phyloP scores from a whole-genome alignment of 2,329 filamentous ascomycete species.

The Arthrobotrys sphaeroides region DNA sequence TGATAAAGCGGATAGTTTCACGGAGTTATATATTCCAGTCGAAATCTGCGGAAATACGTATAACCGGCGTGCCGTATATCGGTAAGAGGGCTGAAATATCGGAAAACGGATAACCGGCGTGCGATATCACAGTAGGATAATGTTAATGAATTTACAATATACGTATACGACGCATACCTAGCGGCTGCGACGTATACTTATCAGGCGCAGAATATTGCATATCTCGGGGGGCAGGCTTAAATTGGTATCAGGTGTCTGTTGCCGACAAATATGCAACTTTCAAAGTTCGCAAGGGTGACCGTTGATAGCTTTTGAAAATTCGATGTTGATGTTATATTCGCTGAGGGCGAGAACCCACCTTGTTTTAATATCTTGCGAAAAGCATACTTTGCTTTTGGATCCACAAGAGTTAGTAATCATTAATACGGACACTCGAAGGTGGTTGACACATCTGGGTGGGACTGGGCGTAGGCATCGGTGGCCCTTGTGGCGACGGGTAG shows the following conservation, averaged over 20 bases:
- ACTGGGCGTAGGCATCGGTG: background rate
- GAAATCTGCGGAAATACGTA: background rate
- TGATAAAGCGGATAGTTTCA: too few species aligned
- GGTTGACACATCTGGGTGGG: background rate
- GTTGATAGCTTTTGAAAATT: background rate
- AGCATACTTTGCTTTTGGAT: background rate
- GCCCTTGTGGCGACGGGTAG: background rate
- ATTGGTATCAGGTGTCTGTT: background rate
- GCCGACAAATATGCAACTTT: background rate
- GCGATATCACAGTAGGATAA: background rate
- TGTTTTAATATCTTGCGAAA: too few species aligned
- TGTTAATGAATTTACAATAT: too few species aligned
- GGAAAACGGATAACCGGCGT: too few species aligned
- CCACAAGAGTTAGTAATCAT: background rate
- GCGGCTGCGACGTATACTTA: background rate
- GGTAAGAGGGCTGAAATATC: too few species aligned
- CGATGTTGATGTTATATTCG: too few species aligned
- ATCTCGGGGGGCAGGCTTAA: too few species aligned
- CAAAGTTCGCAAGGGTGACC: background rate
- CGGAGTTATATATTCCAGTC: too few species aligned
- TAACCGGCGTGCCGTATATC: background rate
- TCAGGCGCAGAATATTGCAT: background rate
- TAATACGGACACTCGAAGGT: background rate
- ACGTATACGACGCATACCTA: too few species aligned
- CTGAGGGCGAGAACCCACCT: background rate